Evolutionary conservation across 2,329 filamentous ascomycete species (phyloP), one percentile per base, ranked within the genome.

Genomic region (Exophiala viscosa): DNA sequence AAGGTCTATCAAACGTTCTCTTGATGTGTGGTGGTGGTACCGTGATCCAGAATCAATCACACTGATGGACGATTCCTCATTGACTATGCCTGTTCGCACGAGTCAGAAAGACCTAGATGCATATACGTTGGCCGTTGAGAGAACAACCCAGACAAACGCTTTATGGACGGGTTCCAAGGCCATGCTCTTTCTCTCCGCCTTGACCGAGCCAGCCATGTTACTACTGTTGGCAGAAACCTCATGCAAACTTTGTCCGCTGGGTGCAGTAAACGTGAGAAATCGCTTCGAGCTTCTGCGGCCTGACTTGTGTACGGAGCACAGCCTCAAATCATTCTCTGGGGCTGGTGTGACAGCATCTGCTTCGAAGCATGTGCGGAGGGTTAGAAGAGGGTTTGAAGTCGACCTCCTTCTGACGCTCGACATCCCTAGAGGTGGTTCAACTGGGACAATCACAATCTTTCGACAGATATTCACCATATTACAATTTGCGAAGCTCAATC

Each of bases 201-300:
- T 56, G n/a, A 52, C 17, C n/a, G 55, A 60, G 42, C 58, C 58
- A 39, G 58, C 50, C 14, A 54, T 58, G 46, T 48, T 58, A 32
- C 34, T 60, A 23, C 35, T 60, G 6, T 45, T 60, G 13, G 52
- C 49, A 14, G 48, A 43, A 11, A 23, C 18, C 6, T 36, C 15
- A 3, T 56, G 49, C 36, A 44, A 38, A 9, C 15, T 58, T 36
- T 36, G 48, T 28, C 58, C 55, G 17, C 23, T 58, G 10, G 51
- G 50, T 10, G 14, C 54, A 3, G 51, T 60, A 36, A 58, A 58
- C 35, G 55, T 58, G 3, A 43, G 49, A 15, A 60, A 60, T 31
- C 49, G 32, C 13, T 49, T 58, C 23, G 55, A 60, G 35, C 28
- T 60, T 2, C 20, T 52, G 7, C 40, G 42, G 13, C 52, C 51